Conservation (phyloP, 1,139 yeast species). For the Candida sp. region DNA sequence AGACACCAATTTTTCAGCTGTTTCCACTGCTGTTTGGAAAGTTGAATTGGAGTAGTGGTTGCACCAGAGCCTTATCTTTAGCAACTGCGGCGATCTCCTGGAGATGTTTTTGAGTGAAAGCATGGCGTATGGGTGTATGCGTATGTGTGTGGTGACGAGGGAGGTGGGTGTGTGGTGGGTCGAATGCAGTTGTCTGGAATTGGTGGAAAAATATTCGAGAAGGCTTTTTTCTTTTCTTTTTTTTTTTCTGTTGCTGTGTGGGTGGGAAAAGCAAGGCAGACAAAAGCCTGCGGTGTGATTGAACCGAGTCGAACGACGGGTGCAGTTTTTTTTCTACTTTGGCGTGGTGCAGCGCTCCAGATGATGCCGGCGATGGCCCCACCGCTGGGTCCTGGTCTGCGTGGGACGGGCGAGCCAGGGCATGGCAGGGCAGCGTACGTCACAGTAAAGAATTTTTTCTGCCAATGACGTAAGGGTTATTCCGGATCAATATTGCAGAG, state of each 20-base stretch:
- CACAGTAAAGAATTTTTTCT: no score
- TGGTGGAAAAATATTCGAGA: not conserved
- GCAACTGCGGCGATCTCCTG: not conserved
- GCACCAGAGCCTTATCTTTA: not conserved
- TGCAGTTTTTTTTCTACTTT: no score
- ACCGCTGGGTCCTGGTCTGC: no score
- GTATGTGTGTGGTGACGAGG: not conserved
- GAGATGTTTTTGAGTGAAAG: not conserved
- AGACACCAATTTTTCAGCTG: constrained; percentile 83
- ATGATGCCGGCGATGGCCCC: no score
- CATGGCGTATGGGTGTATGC: not conserved
- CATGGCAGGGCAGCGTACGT: no score
- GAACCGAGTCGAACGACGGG: not conserved
- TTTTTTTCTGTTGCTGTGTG: not conserved
- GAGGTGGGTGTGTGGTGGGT: not conserved
- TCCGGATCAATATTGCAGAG: no score
- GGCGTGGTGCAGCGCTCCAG: no score
- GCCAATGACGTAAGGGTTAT: no score
- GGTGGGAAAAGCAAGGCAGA: no score
- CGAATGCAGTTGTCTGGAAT: not conserved
- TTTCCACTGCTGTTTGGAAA: constrained; percentile 64
- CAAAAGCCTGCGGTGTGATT: not conserved
- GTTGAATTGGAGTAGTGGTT: constrained; percentile 15
- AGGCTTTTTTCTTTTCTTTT: not conserved
- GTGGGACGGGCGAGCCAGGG: no score